Evolutionary conservation across 495 filamentous ascomycete species (phyloP), one percentile per base, ranked within the genome.

Genomic region (Tuber melanosporum): DNA sequence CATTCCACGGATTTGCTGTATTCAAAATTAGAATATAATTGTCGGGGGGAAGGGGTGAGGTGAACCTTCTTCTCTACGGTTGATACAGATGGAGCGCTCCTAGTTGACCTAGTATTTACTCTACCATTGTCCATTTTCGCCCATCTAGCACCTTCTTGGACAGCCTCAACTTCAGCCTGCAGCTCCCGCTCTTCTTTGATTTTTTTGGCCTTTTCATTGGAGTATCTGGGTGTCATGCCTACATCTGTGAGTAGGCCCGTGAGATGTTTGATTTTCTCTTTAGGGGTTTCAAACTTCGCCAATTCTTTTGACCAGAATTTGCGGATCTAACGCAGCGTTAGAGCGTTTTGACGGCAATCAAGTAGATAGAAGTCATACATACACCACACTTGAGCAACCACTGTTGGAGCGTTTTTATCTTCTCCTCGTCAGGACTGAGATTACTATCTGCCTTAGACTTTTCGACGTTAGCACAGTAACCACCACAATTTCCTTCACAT

Each of bases 291-390:
- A 82, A 89, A 92, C 78, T 92, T 91, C 76, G 88, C 87, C 72
- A 99, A 88, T 85, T 97, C 93, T 75, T 91, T 89, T 52, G 87
- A 87, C 95, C 96, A 99, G 78, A 98, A 88, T 83, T 98, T 98
- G 46, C 93, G 92, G 71, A 99, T 90, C 32, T 82, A 36, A 32
- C 36, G 12, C 2, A n/a, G 69, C 43, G 19, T 70, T 32, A 71
- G 70, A n/a, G 49, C 20, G 76, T 20, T 69, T 39, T 36, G 32
- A 39, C 12, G 66, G 46, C 26, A 19, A 39, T n/a, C 10, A 19
- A 44, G 36, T 26, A 14, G 26, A 19, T 20, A 19, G 8, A 43
- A 20, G 42, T 36, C 45, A 70, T 47, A 81, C 76, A 20, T 80
- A 82, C 81, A 70, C 95, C 95, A 81, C 95, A 99, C 86, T 97